phyloP scores from a whole-genome alignment of 805 yeast genomes.

The Zygotorulaspora danielsina region DNA sequence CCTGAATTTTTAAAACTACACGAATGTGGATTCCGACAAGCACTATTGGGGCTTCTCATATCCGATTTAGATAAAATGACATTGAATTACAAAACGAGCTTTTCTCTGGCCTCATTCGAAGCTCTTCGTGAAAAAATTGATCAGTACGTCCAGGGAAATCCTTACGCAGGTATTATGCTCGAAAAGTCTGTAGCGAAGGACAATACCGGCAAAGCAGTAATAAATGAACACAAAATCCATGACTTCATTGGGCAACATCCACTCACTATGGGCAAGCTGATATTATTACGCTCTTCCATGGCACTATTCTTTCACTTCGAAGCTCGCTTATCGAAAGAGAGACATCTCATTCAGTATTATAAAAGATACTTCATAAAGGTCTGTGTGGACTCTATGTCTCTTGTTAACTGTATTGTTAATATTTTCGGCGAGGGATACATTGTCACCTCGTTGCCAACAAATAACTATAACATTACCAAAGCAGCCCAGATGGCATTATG shows the following conservation, averaged over 20 bases:
- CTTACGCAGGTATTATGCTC: slow-evolving; percentile 5
- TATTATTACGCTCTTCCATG: slow-evolving; percentile 28
- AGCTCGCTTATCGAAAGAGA: slow-evolving; percentile 12
- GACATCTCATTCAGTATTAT: slow-evolving; percentile 19
- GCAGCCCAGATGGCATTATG: slow-evolving; percentile 29
- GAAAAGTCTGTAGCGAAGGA: slow-evolving; percentile 3
- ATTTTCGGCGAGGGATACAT: slow-evolving; percentile 24
- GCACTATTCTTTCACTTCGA: slow-evolving; percentile 33
- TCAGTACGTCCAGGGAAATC: slow-evolving; percentile 20
- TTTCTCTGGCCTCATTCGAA: slow-evolving; percentile 23
- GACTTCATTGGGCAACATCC: slow-evolving; percentile 26
- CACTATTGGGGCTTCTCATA: slow-evolving; percentile 24
- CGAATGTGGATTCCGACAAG: slow-evolving; percentile 25
- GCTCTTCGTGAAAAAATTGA: slow-evolving; percentile 21
- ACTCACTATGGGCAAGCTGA: slow-evolving; percentile 24
- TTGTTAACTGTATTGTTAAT: slow-evolving; percentile 23
- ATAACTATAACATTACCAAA: slow-evolving; percentile 26
- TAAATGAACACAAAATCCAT: slow-evolving; percentile 10
- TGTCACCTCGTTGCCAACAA: slow-evolving; percentile 18
- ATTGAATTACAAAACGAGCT: slow-evolving; percentile 22
- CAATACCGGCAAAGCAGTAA: neutral
- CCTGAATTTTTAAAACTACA: slow-evolving; percentile 17
- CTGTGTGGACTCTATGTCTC: slow-evolving; percentile 17
- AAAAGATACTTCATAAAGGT: slow-evolving; percentile 21
- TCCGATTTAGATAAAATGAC: slow-evolving; percentile 29